phyloP scores from a whole-genome alignment of 2,329 filamentous ascomycete species.

The Botrytis sinoallii region DNA sequence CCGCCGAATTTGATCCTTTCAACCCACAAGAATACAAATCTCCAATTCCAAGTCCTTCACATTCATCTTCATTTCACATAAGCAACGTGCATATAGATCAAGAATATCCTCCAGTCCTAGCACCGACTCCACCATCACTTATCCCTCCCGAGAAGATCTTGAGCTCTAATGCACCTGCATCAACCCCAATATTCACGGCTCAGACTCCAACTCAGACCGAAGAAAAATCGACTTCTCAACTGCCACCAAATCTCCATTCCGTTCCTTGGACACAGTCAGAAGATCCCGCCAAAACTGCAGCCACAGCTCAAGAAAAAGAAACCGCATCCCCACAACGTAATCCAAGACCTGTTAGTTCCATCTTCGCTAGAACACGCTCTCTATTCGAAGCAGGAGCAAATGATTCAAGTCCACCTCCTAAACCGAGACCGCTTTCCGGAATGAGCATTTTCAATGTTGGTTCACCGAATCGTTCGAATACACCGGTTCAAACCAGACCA shows the following conservation, averaged over 20 bases:
- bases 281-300: background rate
- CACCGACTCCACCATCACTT: background rate
- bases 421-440: constrained; percentile 10
- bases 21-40: constrained; percentile 25
- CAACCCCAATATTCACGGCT: background rate
- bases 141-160: background rate
- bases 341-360: constrained; percentile 20
- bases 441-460: constrained; percentile 4
- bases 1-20: constrained; percentile 27
- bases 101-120: constrained; percentile 6
- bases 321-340: background rate
- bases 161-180: background rate
- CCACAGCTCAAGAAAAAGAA: background rate
- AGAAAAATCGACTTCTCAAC: background rate
- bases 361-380: constrained; percentile 33
- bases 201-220: background rate
- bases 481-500: background rate
- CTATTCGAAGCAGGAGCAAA: constrained; percentile 29
- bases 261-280: constrained; percentile 8
- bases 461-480: background rate
- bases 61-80: constrained; percentile 1
- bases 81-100: constrained; percentile 12
- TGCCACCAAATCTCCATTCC: constrained; percentile 2
- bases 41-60: constrained; percentile 7
- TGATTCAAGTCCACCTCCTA: constrained; percentile 11